Conservation (phyloP, 2,329 filamentous ascomycete species). For the Orbilia brochopaga region DNA sequence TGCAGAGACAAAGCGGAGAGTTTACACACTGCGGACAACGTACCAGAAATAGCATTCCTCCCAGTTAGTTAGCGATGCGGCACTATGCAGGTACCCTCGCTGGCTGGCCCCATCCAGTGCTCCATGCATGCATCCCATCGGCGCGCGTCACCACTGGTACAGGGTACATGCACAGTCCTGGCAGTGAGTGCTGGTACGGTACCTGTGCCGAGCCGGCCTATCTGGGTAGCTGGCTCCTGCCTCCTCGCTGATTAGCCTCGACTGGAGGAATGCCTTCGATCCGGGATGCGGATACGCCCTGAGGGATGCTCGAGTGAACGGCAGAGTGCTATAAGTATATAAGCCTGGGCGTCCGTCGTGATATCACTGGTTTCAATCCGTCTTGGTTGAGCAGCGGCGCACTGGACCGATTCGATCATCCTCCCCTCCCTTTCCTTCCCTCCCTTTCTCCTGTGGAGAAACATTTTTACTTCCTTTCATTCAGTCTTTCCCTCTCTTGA, state of each 20-base stretch:
- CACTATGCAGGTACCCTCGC: not conserved
- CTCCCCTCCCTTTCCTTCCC: slow-evolving; percentile 13
- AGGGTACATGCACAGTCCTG: not conserved
- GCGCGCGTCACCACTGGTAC: not conserved
- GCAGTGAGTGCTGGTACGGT: not conserved
- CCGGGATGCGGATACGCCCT: slow-evolving; percentile 3
- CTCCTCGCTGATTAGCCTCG: not conserved
- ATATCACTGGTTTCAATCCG: slow-evolving; percentile 10
- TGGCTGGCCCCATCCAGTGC: not conserved
- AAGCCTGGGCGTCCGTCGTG: slow-evolving; percentile 18
- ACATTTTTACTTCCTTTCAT: slow-evolving; percentile 23
- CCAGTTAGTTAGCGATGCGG: slow-evolving; percentile 1
- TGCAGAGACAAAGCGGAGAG: slow-evolving; percentile 8
- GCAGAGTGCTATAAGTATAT: slow-evolving; percentile 26
- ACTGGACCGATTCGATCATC: slow-evolving; percentile 14
- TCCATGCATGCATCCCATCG: too few species aligned
- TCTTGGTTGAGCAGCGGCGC: slow-evolving; percentile 32
- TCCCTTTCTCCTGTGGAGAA: slow-evolving; percentile 10
- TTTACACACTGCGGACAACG: not conserved
- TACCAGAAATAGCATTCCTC: not conserved
- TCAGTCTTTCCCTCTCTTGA: not conserved
- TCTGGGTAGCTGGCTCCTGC: too few species aligned
- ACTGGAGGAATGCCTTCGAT: slow-evolving; percentile 6
- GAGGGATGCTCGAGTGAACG: too few species aligned
- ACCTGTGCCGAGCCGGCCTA: too few species aligned